Base-by-base conservation (phyloP, 257 asterid species). In the Jacaranda copaia region DNA sequence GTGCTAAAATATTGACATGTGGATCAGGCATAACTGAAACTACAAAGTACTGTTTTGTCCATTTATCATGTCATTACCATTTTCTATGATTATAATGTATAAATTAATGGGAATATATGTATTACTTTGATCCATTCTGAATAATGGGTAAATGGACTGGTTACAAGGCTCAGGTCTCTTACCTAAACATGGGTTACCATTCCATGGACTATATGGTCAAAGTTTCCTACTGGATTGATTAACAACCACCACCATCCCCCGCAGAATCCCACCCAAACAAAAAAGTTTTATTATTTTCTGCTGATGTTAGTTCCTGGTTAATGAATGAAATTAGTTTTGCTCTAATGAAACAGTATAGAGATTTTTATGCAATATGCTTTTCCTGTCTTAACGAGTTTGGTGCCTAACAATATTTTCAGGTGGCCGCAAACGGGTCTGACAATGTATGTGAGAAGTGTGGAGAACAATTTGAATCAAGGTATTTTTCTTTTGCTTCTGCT, bases 381-480 rank as follows among this genome's bases (percentile, higher is more conserved):
- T 73, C 52, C 72, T 0, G 40, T 42, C 48, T 36, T 71, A 20
- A 61, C 16, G 43, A 71, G 56, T 63, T 70, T n/a, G 42, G 57
- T 49, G n/a, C 59, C 42, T 13, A 14, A 38, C 32, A 25, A 13
- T 40, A 40, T 59, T 66, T 84, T 63, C 77, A 94, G 98, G 92
- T 20, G 16, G 77, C 87, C 25, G 65, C 80, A 4, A 86, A 76
- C 79, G 82, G n/a, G 66, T 73, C 88, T 14, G 83, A 89, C 70
- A 84, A 81, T 80, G 35, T 9, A 32, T 95, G 99, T 72, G 97
- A 91, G 62, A 91, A 84, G 82, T 95, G 99, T 74, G 97, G 97
- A 42, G 89, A 83, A 56, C 89, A 95, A 73, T 95, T 95, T 68
- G 91, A 88, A 77, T 79, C 99, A 32, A 91, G 92, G 99, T 91